These are phyloP conservation scores for Paecilomyces formosus DNA, from an alignment of 2,329 filamentous ascomycete genomes.

Conservation along the genomic window DNA sequence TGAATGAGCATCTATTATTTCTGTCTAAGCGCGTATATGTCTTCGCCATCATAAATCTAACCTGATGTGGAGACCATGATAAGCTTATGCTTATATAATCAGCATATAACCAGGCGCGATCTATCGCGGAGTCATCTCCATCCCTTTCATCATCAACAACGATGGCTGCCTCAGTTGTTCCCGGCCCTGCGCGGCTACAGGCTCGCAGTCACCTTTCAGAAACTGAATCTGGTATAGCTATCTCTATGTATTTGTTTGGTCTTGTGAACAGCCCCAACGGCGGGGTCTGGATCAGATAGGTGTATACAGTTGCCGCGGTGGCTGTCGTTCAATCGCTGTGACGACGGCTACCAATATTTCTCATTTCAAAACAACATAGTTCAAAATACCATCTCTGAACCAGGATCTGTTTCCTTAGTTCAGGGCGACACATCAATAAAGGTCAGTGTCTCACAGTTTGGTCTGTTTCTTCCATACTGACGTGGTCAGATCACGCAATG, in stretches of 20 bases:
- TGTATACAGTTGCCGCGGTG: slow-evolving; percentile 9
- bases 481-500: slow-evolving; percentile 33
- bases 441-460: not conserved
- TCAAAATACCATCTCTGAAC: not conserved
- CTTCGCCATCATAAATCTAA: not conserved
- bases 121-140: slow-evolving; percentile 3
- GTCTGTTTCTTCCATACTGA: not conserved
- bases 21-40: not conserved
- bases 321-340: slow-evolving; percentile 11
- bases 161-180: slow-evolving; percentile 14
- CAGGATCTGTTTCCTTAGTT: not conserved
- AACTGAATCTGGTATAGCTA: slow-evolving; percentile 4
- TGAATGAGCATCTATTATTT: not conserved
- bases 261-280: slow-evolving; percentile 21
- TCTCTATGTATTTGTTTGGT: slow-evolving; percentile 2
- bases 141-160: slow-evolving; percentile 7
- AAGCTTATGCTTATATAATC: slow-evolving; percentile 15
- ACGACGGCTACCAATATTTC: slow-evolving; percentile 5
- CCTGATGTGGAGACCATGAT: not conserved
- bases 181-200: slow-evolving; percentile 13
- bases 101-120: slow-evolving; percentile 2
- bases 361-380: not conserved
- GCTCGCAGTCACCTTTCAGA: not conserved
- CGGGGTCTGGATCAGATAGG: slow-evolving; percentile 22
- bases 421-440: not conserved